Conservation (phyloP, 1,284 basidiomycete genomes). For the Ustilago esculenta region DNA sequence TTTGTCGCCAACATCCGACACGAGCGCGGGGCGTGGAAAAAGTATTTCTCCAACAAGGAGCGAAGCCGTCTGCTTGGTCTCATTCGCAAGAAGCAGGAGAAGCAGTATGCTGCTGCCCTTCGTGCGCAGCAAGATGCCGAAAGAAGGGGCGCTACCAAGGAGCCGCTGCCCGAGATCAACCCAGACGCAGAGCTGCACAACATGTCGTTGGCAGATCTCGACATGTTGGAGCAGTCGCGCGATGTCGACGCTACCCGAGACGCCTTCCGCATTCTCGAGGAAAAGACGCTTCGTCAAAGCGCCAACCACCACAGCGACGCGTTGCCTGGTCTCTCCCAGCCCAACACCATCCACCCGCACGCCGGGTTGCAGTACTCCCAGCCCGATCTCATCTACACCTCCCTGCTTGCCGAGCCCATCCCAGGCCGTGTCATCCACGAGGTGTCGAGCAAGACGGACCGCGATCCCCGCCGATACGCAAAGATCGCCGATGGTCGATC, state of each 20-base stretch:
- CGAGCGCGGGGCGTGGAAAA: constrained; percentile 28
- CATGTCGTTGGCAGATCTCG: constrained; percentile 38
- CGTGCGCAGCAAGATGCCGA: constrained; percentile 41
- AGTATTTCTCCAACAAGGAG: constrained; percentile 38
- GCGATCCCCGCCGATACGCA: constrained; percentile 9
- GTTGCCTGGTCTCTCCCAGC: constrained; percentile 37
- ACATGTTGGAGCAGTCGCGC: constrained; percentile 47
- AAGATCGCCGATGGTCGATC: constrained; percentile 36
- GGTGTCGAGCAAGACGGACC: constrained; percentile 17
- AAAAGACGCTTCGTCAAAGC: constrained; percentile 8
- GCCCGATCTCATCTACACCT: constrained; percentile 59
- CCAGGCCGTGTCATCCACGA: constrained; percentile 57
- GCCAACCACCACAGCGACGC: constrained; percentile 2
- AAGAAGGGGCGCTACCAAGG: constrained; percentile 28
- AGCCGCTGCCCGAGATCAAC: constrained; percentile 40
- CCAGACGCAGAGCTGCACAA: constrained; percentile 45
- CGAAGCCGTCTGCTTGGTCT: constrained; percentile 28
- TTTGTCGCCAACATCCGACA: constrained; percentile 47
- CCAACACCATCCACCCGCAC: constrained; percentile 50
- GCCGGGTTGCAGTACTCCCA: constrained; percentile 61
- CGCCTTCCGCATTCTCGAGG: constrained; percentile 40
- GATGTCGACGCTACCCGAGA: constrained; percentile 37
- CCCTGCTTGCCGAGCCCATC: constrained; percentile 48
- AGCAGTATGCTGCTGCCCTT: constrained; percentile 29
- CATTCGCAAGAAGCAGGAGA: constrained; percentile 40